phyloP scores from a whole-genome alignment of 208 protist species.

The Plasmodiophora brassicae region DNA sequence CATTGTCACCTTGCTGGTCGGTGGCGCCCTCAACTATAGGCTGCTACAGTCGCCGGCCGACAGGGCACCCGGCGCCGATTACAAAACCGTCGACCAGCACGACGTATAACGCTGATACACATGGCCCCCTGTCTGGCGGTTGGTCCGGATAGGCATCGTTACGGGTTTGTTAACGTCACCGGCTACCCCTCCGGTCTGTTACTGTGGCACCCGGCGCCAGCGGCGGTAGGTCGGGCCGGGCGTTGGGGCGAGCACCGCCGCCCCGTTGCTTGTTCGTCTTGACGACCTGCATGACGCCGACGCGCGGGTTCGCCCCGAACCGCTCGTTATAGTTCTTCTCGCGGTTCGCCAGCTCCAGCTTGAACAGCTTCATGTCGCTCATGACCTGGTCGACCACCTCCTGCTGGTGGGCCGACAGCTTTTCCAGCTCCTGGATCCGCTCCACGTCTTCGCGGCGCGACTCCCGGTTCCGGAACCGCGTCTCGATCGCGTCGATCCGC shows the following conservation, averaged over 20 bases:
- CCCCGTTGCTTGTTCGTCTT: no score
- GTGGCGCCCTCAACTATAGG: neutral
- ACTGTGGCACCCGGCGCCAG: no score
- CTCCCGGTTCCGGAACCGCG: neutral
- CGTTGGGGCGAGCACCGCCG: no score
- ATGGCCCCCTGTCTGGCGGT: no score
- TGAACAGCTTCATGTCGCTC: slow-evolving; percentile 3
- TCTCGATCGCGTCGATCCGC: neutral
- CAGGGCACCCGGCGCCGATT: no score
- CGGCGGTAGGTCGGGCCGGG: no score
- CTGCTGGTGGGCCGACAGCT: neutral
- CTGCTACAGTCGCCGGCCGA: neutral
- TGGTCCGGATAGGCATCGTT: no score
- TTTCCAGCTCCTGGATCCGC: neutral
- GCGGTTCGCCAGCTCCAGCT: slow-evolving; percentile 10
- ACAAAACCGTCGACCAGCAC: no score
- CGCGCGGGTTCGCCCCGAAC: neutral
- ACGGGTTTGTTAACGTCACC: no score
- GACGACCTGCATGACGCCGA: neutral
- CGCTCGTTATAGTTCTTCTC: slow-evolving; percentile 9
- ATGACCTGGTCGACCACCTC: neutral
- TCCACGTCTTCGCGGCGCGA: neutral
- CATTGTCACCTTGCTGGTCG: neutral
- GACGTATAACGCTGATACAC: no score
- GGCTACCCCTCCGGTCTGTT: no score